phyloP scores from a whole-genome alignment of 1,284 basidiomycete genomes.

The Ceratobasidium sp. region DNA sequence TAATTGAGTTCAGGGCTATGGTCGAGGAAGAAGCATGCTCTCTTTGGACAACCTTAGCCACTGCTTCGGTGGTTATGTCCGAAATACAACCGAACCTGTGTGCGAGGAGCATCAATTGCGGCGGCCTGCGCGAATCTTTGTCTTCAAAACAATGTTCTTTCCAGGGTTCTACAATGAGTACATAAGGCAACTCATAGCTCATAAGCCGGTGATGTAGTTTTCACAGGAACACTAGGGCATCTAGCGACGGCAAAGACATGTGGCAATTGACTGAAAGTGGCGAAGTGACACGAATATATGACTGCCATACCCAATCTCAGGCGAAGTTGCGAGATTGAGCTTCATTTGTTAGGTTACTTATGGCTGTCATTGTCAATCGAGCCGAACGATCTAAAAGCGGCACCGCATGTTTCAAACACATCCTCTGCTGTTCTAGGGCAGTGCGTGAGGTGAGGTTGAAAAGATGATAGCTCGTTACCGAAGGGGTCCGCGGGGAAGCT shows the following conservation, averaged over 20 bases:
- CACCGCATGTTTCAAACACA: background rate
- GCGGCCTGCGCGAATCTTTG: constrained; percentile 5
- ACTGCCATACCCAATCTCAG: background rate
- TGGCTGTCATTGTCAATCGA: constrained; percentile 31
- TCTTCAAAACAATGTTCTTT: constrained; percentile 12
- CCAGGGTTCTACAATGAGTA: constrained; percentile 14
- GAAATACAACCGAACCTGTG: constrained; percentile 40
- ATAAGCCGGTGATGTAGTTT: constrained; percentile 30
- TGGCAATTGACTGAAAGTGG: constrained; percentile 4
- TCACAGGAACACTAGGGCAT: background rate
- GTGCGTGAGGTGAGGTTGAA: background rate
- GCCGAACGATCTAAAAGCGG: constrained; percentile 19
- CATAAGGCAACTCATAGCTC: background rate
- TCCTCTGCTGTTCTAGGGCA: background rate
- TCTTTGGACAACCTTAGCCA: constrained; percentile 42
- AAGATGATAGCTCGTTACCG: background rate
- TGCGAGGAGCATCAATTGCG: constrained; percentile 32
- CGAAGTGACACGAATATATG: background rate
- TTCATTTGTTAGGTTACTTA: background rate
- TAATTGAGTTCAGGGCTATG: constrained; percentile 36
- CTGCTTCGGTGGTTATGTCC: constrained; percentile 40
- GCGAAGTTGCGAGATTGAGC: background rate
- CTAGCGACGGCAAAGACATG: constrained; percentile 33
- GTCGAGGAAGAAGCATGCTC: constrained; percentile 40
- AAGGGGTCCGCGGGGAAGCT: background rate